phyloP scores from a whole-genome alignment of 306 rosid genomes.

The Lotus japonicus region DNA sequence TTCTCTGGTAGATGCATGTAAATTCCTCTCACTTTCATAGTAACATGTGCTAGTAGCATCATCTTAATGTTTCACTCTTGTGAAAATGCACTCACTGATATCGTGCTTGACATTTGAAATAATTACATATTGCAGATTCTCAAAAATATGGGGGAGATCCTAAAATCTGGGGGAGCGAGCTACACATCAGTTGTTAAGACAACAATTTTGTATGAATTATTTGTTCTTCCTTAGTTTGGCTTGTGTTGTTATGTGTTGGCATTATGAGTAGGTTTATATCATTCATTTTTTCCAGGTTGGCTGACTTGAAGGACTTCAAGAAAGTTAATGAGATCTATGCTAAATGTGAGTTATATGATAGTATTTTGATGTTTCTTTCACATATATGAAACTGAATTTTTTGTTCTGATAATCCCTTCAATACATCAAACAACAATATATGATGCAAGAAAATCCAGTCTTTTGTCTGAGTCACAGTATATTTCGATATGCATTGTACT shows the following conservation, averaged over 20 bases:
- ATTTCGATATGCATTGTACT: neutral
- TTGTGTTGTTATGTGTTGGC: neutral
- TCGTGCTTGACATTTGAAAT: neutral
- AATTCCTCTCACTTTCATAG: neutral
- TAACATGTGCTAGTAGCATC: neutral
- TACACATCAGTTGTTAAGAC: conserved; percentile 90
- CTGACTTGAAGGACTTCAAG: conserved; percentile 95
- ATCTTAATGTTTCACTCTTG: neutral
- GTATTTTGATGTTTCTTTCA: conserved; percentile 11
- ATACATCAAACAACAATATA: too few relatives aligned
- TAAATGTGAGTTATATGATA: conserved; percentile 66
- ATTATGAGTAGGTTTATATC: neutral
- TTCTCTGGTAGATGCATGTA: neutral
- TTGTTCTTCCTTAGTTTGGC: neutral
- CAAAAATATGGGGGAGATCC: conserved; percentile 90
- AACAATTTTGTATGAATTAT: conserved; percentile 64
- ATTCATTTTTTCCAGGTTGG: conserved; percentile 64
- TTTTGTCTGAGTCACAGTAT: neutral
- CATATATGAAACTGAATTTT: too few relatives aligned
- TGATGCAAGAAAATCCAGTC: neutral
- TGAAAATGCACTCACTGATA: neutral
- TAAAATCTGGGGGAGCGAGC: conserved; percentile 72
- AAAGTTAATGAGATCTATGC: conserved; percentile 92
- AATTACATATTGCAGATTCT: conserved; percentile 47
- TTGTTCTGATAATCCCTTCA: too few relatives aligned